Evolutionary conservation across 176 grass and related monocot genomes (phyloP), one percentile per base, ranked within the genome.

Genomic region (Elaeis guineensis): DNA sequence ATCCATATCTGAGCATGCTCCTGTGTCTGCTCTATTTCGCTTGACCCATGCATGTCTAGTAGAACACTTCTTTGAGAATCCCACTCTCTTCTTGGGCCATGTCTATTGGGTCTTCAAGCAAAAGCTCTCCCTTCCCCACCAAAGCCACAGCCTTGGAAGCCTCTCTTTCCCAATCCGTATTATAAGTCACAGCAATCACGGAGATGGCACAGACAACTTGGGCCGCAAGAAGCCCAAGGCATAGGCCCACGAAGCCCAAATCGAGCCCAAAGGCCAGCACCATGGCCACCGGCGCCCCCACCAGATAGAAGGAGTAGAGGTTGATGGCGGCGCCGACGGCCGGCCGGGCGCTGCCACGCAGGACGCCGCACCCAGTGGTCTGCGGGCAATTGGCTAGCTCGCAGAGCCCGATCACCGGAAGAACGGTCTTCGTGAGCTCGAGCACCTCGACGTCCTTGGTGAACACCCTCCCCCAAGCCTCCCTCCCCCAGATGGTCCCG

Each of bases 361-460:
- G 69, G 49, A 72, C 69, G 5, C 70, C 70, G 28, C 70, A 72
- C 16, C 59, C 70, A 0, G 70, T 63, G 25, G 70, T 72, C 58
- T 72, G 70, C 26, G 70, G 69, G 59, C 58, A 72, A 24, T 72
- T 72, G 1, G 50, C 59, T 4, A 72, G 70, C 65, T 68, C 65
- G 51, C 65, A 68, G 25, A 68, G n/a, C 12, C 65, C 65, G 65
- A 68, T 68, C 52, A 68, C 51, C 4, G 65, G 65, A 25, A 72
- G 70, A 16, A 63, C 25, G 1, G 14, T 16, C 23, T 62, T 28
- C 11, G 70, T 48, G 4, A 72, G 70, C 58, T 21, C 23, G 15
- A 72, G 70, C 12, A 72, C 70, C 22, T 72, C 70, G n/a, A 26
- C 16, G 70, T 63, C 59, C 5, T 6, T 5, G 7, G 59, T 72